Conservation (phyloP, 768 basidiomycete species). For the Xanthoconium stramineum region DNA sequence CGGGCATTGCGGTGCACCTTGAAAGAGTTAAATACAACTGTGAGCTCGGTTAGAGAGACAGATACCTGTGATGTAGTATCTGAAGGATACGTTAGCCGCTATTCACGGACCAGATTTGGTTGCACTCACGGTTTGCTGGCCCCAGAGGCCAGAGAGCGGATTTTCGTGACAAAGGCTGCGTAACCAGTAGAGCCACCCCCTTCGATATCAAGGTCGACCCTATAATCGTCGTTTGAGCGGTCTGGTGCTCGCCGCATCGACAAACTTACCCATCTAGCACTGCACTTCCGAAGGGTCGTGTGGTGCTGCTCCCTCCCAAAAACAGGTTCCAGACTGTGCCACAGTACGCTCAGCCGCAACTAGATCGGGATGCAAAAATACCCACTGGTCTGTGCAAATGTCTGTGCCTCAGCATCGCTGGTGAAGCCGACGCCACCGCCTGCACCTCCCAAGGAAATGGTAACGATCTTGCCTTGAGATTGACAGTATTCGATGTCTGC, state of each 20-base stretch:
- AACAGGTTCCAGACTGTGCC: conserved; percentile 42
- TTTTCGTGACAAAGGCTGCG: conserved; percentile 40
- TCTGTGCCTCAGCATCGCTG: conserved; percentile 35
- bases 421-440: conserved; percentile 39
- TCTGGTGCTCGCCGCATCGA: not conserved
- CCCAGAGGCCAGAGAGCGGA: conserved; percentile 24
- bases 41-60: not conserved
- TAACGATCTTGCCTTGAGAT: conserved; percentile 45
- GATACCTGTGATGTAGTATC: conserved; percentile 59
- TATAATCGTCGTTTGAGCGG: conserved; percentile 18
- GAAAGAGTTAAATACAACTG: not conserved
- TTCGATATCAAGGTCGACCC: conserved; percentile 74
- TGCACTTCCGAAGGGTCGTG: conserved; percentile 44
- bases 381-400: conserved; percentile 28
- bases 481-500: conserved; percentile 44
- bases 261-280: conserved; percentile 42
- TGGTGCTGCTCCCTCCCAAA: conserved; percentile 43
- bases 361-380: conserved; percentile 8
- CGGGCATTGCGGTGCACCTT: conserved; percentile 46
- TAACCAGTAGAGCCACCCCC: conserved; percentile 54
- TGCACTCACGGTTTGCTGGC: conserved; percentile 21
- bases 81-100: conserved; percentile 20
- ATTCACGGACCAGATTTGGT: not conserved
- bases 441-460: conserved; percentile 44
- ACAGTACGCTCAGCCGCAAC: not conserved